phyloP scores from a whole-genome alignment of 345 rosid species.

The Arabidopsis suecica region DNA sequence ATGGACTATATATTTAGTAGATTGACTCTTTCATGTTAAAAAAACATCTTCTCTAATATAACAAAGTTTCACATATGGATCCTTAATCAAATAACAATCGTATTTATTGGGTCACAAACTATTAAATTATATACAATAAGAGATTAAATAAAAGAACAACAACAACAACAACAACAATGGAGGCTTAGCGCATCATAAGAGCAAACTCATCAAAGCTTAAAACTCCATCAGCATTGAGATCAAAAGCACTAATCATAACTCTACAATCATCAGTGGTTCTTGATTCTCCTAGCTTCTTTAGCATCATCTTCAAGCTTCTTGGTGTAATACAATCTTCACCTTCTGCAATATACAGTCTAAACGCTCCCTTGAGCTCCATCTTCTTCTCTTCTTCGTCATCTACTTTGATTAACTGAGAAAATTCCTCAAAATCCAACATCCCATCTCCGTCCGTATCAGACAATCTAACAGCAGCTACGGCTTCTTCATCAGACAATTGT shows the following conservation, averaged over 20 bases:
- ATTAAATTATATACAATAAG: constrained; percentile 1
- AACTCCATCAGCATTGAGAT: constrained; percentile 72
- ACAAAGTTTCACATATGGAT: background rate
- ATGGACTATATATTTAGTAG: background rate
- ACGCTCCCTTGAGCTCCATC: constrained; percentile 57
- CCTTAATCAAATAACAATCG: background rate
- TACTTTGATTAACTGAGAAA: constrained; percentile 54
- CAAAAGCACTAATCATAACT: constrained; percentile 66
- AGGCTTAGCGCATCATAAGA: constrained; percentile 58
- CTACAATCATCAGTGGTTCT: constrained; percentile 59
- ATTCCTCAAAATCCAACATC: constrained; percentile 61
- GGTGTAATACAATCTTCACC: constrained; percentile 67
- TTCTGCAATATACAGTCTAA: constrained; percentile 59
- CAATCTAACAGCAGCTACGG: constrained; percentile 53
- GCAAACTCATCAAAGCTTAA: constrained; percentile 73
- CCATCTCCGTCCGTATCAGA: constrained; percentile 72
- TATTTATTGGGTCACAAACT: constrained; percentile 19
- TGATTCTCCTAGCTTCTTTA: constrained; percentile 57
- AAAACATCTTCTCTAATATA: background rate
- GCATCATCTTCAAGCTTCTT: constrained; percentile 62
- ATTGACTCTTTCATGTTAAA: background rate
- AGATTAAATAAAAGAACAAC: background rate
- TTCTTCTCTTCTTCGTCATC: constrained; percentile 53
- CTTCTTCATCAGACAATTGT: constrained; percentile 56
- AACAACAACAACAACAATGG: background rate